Evolutionary conservation across 2,329 filamentous ascomycete genomes (phyloP), one percentile per base, ranked within the genome.

Genomic region (Harringtonia lauricola): DNA sequence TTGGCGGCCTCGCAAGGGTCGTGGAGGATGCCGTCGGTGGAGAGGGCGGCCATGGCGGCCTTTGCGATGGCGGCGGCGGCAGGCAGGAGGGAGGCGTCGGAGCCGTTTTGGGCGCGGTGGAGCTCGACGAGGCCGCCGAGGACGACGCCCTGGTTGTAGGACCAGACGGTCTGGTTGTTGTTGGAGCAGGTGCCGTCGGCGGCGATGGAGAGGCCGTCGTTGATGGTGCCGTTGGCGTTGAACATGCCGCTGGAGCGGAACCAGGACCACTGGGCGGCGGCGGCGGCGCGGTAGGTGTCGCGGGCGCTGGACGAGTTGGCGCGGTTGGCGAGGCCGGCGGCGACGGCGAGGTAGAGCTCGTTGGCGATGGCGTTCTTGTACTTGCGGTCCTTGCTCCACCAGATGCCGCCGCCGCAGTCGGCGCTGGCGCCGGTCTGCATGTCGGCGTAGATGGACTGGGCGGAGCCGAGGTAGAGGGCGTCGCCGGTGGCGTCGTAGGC

Each of bases 141-240:
- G 18, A 76, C 57, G 31, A 75, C 70, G 37, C 73, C 73, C 55
- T 76, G 72, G 57, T 76, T 76, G 58, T 77, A 76, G 3, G 69
- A 69, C 62, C 64, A 75, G 7, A 66, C 66, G 2, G 57, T 58
- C 42, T 58, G 54, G 34, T 61, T 59, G 51, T 75, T 69, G 58
- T 71, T 74, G 49, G 62, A 59, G 58, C 71, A 76, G 10, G 57
- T 58, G 3, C 58, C 59, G 47, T 67, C 57, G 48, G 64, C 64
- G 6, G 59, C 56, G 6, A 59, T 58, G 8, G 33, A 54, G 31
- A 76, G 63, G n/a, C 72, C 72, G 50, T 77, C 72, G 51, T 74
- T 74, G 56, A 76, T 63, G 19, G 71, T 59, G 44, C 63, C 61
- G 18, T 71, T 54, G 21, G 48, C 38, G 55, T 72, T 74, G 59